A percentile compares a stretch with the other conserved stretches of the same genome.
These are phyloP conservation scores for Pugionium dolabratum DNA, from an alignment of 345 rosid species.

Conservation along the genomic window DNA sequence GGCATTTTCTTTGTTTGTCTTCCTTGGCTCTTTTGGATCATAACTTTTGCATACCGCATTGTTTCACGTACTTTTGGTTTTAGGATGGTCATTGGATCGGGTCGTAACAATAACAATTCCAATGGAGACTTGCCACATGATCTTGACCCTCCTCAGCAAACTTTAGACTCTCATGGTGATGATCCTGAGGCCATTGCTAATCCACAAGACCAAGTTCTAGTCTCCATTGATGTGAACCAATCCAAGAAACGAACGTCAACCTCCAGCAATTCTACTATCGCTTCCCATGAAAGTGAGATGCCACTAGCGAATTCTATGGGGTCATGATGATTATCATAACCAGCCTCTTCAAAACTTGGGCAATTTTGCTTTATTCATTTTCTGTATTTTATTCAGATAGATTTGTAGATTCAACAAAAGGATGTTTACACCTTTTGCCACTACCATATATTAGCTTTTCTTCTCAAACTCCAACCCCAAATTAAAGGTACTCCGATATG, in stretches of 20 bases:
- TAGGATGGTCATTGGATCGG: conserved; percentile 46
- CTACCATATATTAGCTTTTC: neutral
- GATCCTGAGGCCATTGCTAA: conserved; percentile 13
- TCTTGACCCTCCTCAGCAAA: conserved; percentile 29
- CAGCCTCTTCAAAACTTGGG: neutral
- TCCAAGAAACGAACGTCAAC: conserved; percentile 42
- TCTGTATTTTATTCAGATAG: conserved; percentile 36
- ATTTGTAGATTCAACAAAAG: conserved; percentile 35
- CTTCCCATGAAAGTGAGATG: conserved; percentile 47
- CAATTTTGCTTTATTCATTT: conserved; percentile 1
- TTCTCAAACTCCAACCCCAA: neutral
- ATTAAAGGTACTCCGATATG: conserved; percentile 5
- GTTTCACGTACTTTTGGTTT: conserved; percentile 62
- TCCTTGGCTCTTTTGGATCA: conserved; percentile 82
- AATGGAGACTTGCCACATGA: conserved; percentile 6
- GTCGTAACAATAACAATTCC: conserved; percentile 12
- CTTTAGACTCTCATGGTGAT: conserved; percentile 21
- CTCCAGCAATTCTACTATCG: conserved; percentile 16
- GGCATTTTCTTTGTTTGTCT: conserved; percentile 71
- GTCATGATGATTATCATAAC: neutral
- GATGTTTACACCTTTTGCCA: conserved; percentile 1
- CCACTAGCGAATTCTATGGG: conserved; percentile 47
- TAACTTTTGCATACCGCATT: conserved; percentile 60
- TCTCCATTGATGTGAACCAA: conserved; percentile 33
- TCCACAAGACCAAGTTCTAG: conserved; percentile 35